Evolutionary conservation across 441 rosid species (phyloP), one percentile per base, ranked within the genome.

Genomic region (Macaranga tanarius): DNA sequence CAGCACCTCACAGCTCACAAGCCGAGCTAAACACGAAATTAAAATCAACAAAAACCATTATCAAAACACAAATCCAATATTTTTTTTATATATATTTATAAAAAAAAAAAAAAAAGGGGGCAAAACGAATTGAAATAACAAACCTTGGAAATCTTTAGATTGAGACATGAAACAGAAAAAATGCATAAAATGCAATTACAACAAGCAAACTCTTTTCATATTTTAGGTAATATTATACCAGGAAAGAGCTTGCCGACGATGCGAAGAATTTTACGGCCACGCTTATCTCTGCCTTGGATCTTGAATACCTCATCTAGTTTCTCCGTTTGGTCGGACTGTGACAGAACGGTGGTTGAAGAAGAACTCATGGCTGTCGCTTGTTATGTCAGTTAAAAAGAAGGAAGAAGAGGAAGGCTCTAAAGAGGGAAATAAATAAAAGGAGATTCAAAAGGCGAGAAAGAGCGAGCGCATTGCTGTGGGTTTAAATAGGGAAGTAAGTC

Each of bases 231-330:
- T 13, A 54, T 66, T 13, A 54, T 66, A 92, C 97, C 90, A 57
- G 94, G 88, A 66, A 90, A 90, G 81, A 79, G 80, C 67, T 88
- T 89, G 10, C 92, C 95, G 74, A 83, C 76, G 20, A 90, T 71
- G 52, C 83, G 90, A 70, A 92, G 92, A 64, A 92, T 80, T 81
- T 88, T 90, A 69, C 82, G 87, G 77, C 96, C 95, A 9, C 77
- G 89, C 80, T 85, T 90, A 63, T 92, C 97, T 69, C 84, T 81
- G 66, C 97, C 97, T 56, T 84, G 86, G 86, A 89, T 83, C 87
- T 85, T 89, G 81, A 92, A 90, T 71, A 83, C 76, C 40, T 81
- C 76, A 26, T 81, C 80, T 61, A 89, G 88, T 79, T 86, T 89
- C 48, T 86, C 88, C 31, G 90, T 67, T 50, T 84, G 93, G 58